Base-by-base conservation (phyloP, 768 basidiomycete species). In the Phaeotremella fagi region DNA sequence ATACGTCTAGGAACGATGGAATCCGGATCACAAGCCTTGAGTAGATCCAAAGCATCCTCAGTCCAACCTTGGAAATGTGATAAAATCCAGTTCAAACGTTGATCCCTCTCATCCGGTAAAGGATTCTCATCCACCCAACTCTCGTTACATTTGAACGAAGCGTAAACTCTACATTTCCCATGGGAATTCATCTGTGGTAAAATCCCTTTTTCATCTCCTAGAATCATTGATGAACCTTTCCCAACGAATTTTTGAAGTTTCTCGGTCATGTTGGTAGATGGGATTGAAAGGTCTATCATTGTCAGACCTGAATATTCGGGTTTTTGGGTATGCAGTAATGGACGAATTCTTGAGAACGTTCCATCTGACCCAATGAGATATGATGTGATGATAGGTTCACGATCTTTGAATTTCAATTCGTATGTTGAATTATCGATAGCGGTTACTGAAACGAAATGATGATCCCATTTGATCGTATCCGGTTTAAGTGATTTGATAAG, bases 321-420 rank as follows among this genome's bases (percentile, higher is more conserved):
- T 28, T 50, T 49, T 11, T 65, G 61, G 20, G 68, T 43, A 23
- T 72, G 69, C 24, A 78, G 50, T 42, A 77, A 58, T 3, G 66
- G 58, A 14, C 78, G 76, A 6, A 76, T 65, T 50, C 68, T 70
- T 15, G 76, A 77, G 73, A 77, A 77, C 3, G 78, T 70, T 5
- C 79, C 78, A 43, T 77, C 77, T n/a, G 77, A 76, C 9, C 77
- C 77, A 37, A 78, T 56, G 36, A 76, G 50, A 45, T 75, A 45
- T 1, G 50, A 42, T 11, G 55, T 51, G 4, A 35, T 55, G 37
- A 41, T 52, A 3, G 48, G 28, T 2, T 49, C 24, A 14, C 46
- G 45, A 50, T 52, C 44, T 25, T 23, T 15, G 45, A 68, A 68
- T 18, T 27, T 57, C 7, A 68, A 38, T 27, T 50, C 23, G 45